Conservation (phyloP, 345 rosid genomes). For the Brassica nigra region DNA sequence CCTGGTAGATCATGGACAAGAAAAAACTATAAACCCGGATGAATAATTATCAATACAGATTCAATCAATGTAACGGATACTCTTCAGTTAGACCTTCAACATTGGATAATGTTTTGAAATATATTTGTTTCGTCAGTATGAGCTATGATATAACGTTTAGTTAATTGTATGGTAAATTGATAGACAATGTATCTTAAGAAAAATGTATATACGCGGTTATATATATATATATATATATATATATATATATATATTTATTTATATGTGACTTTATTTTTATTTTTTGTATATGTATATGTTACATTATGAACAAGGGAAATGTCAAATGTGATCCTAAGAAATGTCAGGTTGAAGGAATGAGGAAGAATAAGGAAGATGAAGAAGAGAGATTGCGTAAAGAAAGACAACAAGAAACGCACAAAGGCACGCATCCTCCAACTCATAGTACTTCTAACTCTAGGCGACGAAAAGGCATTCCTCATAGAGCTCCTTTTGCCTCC, state of each 20-base stretch:
- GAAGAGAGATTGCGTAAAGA: conserved; percentile 68
- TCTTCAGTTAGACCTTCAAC: not conserved
- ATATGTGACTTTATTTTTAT: not conserved
- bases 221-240: not conserved
- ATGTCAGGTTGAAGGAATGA: conserved; percentile 74
- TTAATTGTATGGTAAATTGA: not conserved
- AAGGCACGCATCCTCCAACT: conserved; percentile 57
- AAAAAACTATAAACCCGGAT: not conserved
- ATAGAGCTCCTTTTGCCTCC: conserved; percentile 77
- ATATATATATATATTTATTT: not conserved
- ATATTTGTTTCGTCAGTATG: not conserved
- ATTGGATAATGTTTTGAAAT: not conserved
- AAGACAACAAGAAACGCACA: conserved; percentile 57
- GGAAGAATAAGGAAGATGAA: conserved; percentile 54
- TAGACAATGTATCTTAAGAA: not conserved
- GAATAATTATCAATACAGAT: not conserved
- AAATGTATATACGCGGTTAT: not conserved
- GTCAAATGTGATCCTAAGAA: conserved; percentile 9
- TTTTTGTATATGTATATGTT: not conserved
- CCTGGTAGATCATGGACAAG: not conserved
- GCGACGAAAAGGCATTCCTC: conserved; percentile 90
- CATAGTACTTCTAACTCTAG: conserved; percentile 53
- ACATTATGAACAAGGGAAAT: conserved; percentile 10
- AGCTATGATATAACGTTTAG: not conserved
- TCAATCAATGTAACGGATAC: not conserved